phyloP scores from a whole-genome alignment of 441 rosid species.

The Erodium trifolium region DNA sequence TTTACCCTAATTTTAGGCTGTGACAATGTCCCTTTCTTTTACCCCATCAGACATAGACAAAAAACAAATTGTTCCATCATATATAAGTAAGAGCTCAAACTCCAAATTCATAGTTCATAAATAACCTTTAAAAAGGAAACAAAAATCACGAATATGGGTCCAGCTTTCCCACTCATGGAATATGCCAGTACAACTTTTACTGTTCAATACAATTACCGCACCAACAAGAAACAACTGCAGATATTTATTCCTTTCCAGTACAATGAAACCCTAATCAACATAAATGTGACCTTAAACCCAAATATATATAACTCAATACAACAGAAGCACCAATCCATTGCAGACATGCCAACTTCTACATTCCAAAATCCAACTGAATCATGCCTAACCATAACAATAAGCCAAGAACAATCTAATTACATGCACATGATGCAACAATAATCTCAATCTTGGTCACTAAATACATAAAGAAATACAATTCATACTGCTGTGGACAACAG shows the following conservation, averaged over 20 bases:
- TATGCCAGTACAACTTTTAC: no score
- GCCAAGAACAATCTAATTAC: not conserved
- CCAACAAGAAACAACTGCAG: not conserved
- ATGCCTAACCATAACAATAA: no score
- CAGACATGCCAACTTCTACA: not conserved
- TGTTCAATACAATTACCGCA: no score
- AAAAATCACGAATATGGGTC: not conserved
- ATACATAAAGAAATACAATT: not conserved
- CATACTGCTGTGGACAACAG: not conserved
- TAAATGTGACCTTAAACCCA: not conserved
- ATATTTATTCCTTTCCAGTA: conserved; percentile 1
- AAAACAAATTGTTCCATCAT: not conserved
- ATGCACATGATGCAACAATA: not conserved
- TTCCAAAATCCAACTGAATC: not conserved
- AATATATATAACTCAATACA: not conserved
- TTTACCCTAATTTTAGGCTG: not conserved
- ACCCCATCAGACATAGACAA: not conserved
- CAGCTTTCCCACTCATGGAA: not conserved
- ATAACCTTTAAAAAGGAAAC: not conserved
- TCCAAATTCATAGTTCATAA: conserved; percentile 1
- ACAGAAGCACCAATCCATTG: not conserved
- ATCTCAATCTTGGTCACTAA: not conserved
- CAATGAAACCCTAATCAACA: not conserved
- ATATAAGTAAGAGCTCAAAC: not conserved
- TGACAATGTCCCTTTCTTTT: not conserved